Evolutionary conservation across 208 protist genomes (phyloP), one percentile per base, ranked within the genome.

Genomic region (Leishmania aethiopica): DNA sequence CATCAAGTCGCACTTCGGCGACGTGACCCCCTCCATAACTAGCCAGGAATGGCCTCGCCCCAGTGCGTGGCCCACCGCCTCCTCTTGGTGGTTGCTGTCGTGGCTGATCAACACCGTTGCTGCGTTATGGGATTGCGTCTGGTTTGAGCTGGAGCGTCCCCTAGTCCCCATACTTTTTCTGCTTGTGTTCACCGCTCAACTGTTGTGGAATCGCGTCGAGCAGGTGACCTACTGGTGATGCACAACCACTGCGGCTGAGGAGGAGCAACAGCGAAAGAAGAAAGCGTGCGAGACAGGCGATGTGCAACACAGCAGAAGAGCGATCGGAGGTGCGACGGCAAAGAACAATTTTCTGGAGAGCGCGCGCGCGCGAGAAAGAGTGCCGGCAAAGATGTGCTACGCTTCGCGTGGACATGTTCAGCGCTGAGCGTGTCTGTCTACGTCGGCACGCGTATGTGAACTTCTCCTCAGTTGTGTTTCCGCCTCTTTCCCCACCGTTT

Each of bases 171-270:
- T 72, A 32, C 59, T 79, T 28, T 85, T 85, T 71, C 35, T 78
- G 7, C 60, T 85, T 49, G 22, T 85, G 71, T 80, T 70, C 32
- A 32, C 76, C 40, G 69, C 35, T 73, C 81, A 85, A 40, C 69
- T 37, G 11, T 51, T 59, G 57, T 85, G 81, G 81, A 85, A 85
- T 45, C 75, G 81, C 47, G 75, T n/a, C 60, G 70, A 78, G 45
- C 75, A 57, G 32, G 81, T 85, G 37, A 78, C 77, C 17, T 85
- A 85, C 77, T 85, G 81, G 81, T 85, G 37, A 74, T 15, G 3
- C 47, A 77, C 13, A 11, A 25, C 49, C 17, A 19, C 25, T 28
- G 19, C 40, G 8, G 42, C 6, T n/a, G 47, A 8, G 32, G 42
- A 64, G 70, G n/a, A 66, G 7, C 49, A 17, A 51, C 3, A 77